These are phyloP conservation scores for Paracorniculantispora psalliotae DNA, from an alignment of 2,329 filamentous ascomycete species.

Conservation along the genomic window DNA sequence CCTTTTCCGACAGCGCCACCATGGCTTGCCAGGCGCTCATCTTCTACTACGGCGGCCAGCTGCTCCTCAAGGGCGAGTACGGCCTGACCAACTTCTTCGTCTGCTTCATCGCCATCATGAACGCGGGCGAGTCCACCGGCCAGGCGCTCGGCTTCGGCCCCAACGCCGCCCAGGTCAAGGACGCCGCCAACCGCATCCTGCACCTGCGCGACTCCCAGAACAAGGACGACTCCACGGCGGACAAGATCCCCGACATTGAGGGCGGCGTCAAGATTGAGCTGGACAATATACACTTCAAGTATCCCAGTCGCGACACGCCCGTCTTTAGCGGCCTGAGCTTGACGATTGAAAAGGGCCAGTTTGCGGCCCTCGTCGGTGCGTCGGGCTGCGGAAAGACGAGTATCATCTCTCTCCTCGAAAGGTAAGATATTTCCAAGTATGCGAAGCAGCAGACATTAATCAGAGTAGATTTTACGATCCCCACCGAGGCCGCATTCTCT, in stretches of 20 bases:
- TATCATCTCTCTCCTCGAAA: slow-evolving; percentile 60
- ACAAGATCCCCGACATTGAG: slow-evolving; percentile 31
- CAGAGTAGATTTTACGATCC: slow-evolving; percentile 61
- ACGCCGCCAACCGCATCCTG: slow-evolving; percentile 56
- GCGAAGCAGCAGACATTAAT: background rate
- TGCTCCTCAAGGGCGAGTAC: slow-evolving; percentile 50
- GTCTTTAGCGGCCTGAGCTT: slow-evolving; percentile 60
- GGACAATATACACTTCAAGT: slow-evolving; percentile 53
- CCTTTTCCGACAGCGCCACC: slow-evolving; percentile 62
- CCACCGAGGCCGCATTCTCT: slow-evolving; percentile 57
- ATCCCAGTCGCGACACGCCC: slow-evolving; percentile 51
- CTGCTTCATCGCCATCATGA: slow-evolving; percentile 61
- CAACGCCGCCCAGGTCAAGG: slow-evolving; percentile 56
- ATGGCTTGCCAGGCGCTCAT: slow-evolving; percentile 59
- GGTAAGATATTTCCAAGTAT: slow-evolving; percentile 15
- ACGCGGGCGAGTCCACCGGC: slow-evolving; percentile 62
- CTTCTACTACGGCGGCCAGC: slow-evolving; percentile 62
- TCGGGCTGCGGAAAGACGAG: slow-evolving; percentile 70
- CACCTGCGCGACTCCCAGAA: slow-evolving; percentile 42
- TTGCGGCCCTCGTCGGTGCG: slow-evolving; percentile 64
- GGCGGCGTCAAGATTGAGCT: slow-evolving; percentile 54
- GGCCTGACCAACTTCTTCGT: slow-evolving; percentile 44
- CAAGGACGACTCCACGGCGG: slow-evolving; percentile 25
- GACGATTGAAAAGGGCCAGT: slow-evolving; percentile 62
- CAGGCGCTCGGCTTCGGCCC: slow-evolving; percentile 64